Evolutionary conservation across 768 basidiomycete species (phyloP), one percentile per base, ranked within the genome.

Genomic region (Russula vinacea): DNA sequence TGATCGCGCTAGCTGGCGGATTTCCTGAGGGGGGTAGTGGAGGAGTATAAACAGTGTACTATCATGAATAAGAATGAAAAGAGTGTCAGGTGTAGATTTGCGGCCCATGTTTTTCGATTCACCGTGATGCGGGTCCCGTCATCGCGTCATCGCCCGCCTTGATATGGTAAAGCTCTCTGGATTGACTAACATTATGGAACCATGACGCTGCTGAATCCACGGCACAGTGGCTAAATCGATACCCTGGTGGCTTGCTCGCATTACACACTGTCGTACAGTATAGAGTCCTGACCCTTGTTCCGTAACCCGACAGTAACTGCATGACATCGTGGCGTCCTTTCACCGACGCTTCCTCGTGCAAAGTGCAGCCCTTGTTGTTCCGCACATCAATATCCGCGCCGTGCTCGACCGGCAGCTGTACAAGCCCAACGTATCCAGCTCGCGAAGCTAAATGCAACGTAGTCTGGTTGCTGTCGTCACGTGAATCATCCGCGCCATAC

Each of bases 1-100:
- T 92, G 74, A 82, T 90, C 70, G 83, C 86, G 5, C 78, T 89
- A 22, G 80, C 56, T 32, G 68, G 61, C 24, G 50, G 60, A 11
- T 49, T 56, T 26, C 5, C 13, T 37, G n/a, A 44, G 13, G 39
- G 42, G 1, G 26, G 26, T 3, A 19, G n/a, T 17, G 17, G 42
- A 29, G 14, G 19, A 9, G 33, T 26, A 24, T 24, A 42, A 42
- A 22, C 22, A 26, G 16, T 16, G 11, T 58, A 17, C 6, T 13
- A 17, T 6, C 10, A 16, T 35, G 45, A 33, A 35, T 47, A 11
- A 2, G 32, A 13, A 47, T 32, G 26, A 57, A 19, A 56, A 29
- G 40, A 10, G 26, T 40, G 10, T 16, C 26, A 29, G 16, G 29
- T 29, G 26, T 50, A 50, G 29, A 5, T 29, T 29, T 14, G 19